Conservation (phyloP, 2,329 filamentous ascomycete species). For the Zymoseptoria brevis region DNA sequence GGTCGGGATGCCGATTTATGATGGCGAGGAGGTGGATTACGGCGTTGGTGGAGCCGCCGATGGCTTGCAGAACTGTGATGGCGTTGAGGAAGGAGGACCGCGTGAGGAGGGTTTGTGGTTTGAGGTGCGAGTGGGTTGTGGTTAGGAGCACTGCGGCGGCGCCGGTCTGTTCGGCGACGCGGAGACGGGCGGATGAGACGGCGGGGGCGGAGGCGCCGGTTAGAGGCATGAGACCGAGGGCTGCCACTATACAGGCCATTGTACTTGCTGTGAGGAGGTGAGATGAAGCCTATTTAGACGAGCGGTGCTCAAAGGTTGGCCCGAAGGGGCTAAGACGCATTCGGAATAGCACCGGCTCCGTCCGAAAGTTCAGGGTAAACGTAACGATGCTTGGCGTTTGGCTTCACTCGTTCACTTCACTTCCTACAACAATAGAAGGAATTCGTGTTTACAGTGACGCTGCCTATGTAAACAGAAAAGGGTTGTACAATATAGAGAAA, state of each 20-base stretch:
- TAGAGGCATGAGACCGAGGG: conserved; percentile 47
- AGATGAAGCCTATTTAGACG: too few species aligned
- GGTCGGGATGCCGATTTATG: conserved; percentile 42
- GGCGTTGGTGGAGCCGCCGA: conserved; percentile 39
- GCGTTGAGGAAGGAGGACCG: conserved; percentile 44
- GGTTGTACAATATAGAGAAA: too few species aligned
- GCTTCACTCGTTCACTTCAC: too few species aligned
- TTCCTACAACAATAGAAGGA: too few species aligned
- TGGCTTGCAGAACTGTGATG: conserved; percentile 38
- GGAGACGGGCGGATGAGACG: conserved; percentile 44
- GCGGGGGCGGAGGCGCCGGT: conserved; percentile 47
- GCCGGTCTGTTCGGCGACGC: conserved; percentile 49
- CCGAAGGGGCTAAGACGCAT: too few species aligned
- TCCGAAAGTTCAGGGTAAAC: too few species aligned
- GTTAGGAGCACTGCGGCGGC: conserved; percentile 39
- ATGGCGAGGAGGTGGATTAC: conserved; percentile 40
- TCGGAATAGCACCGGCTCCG: too few species aligned
- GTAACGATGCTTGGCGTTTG: too few species aligned
- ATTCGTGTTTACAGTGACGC: too few species aligned
- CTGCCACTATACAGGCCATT: conserved; percentile 48
- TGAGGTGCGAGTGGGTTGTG: conserved; percentile 30
- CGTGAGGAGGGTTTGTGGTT: conserved; percentile 39
- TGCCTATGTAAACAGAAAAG: too few species aligned
- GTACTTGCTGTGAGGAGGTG: conserved; percentile 37
- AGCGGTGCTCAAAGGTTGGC: too few species aligned